Conservation (phyloP, 129 eudicot genomes). For the Flaveria bidentis region DNA sequence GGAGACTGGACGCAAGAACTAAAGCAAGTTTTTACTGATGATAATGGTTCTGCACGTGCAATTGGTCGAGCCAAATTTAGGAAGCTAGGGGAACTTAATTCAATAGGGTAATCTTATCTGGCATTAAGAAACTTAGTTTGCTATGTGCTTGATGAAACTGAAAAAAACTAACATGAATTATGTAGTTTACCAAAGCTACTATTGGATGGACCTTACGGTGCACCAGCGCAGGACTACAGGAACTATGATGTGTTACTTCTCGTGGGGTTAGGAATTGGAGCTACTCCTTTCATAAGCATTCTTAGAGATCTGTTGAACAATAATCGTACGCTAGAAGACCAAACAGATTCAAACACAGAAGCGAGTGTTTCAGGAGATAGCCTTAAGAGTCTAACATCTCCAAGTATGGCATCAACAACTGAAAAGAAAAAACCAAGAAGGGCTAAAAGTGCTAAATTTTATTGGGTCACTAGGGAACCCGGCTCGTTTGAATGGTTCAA, state of each 20-base stretch:
- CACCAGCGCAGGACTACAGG: conserved; percentile 93
- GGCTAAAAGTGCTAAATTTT: conserved; percentile 92
- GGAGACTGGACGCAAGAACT: conserved; percentile 98
- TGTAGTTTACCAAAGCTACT: conserved; percentile 85
- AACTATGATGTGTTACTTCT: conserved; percentile 88
- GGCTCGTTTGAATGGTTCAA: conserved; percentile 99
- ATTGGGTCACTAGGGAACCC: conserved; percentile 98
- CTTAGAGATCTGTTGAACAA: conserved; percentile 86
- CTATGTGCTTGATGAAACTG: not conserved
- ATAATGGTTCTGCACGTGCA: conserved; percentile 47
- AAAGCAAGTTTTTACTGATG: conserved; percentile 73
- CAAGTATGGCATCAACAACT: conserved; percentile 53
- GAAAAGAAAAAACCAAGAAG: conserved; percentile 57
- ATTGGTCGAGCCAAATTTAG: conserved; percentile 77
- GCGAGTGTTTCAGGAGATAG: conserved; percentile 64
- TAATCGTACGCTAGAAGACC: conserved; percentile 80
- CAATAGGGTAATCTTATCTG: conserved; percentile 52
- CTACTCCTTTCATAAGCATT: conserved; percentile 95
- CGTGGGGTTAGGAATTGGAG: conserved; percentile 97
- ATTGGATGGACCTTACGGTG: conserved; percentile 97
- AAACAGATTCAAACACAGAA: conserved; percentile 75
- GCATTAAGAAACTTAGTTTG: conserved; percentile 19
- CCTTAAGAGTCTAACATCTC: conserved; percentile 66
- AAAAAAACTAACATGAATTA: not conserved
- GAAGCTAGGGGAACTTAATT: conserved; percentile 48